Conservation (phyloP, 805 yeast genomes). For the Metschnikowia continentalis region DNA sequence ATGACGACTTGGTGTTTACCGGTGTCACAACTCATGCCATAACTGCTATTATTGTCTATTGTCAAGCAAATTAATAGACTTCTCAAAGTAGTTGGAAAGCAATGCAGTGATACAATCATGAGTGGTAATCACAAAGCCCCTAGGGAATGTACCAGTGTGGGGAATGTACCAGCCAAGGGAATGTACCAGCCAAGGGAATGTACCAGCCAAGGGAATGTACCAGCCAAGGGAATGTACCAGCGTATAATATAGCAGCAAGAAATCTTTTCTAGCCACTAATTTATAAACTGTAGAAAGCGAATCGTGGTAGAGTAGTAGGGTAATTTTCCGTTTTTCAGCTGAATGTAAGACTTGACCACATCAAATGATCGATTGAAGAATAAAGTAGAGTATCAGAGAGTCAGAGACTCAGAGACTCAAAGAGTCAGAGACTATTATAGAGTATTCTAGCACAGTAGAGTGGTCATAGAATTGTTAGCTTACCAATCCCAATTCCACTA, state of each 20-base stretch:
- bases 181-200: slow-evolving; percentile 25
- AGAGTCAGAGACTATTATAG: too few relatives aligned
- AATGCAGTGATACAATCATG: slow-evolving; percentile 68
- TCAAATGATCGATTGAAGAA: slow-evolving; percentile 67
- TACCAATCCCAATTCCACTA: too few relatives aligned
- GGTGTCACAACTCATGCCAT: too few relatives aligned
- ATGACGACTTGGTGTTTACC: too few relatives aligned
- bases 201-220: too few relatives aligned
- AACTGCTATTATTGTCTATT: neutral
- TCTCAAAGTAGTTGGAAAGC: slow-evolving; percentile 55
- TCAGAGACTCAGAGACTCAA: too few relatives aligned
- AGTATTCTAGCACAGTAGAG: too few relatives aligned
- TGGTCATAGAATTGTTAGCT: too few relatives aligned
- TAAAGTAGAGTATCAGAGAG: too few relatives aligned
- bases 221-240: slow-evolving; percentile 49
- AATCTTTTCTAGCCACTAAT: slow-evolving; percentile 27
- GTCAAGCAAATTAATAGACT: slow-evolving; percentile 14
- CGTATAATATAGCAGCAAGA: slow-evolving; percentile 23
- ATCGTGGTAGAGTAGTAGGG: slow-evolving; percentile 46
- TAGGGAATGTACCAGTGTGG: too few relatives aligned
- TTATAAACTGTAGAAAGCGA: slow-evolving; percentile 41
- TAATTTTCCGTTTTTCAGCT: slow-evolving; percentile 60
- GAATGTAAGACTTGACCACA: slow-evolving; percentile 82
- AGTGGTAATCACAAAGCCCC: slow-evolving; percentile 59
- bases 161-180: slow-evolving; percentile 47